These are phyloP conservation scores for Bruguiera sexangula DNA, from an alignment of 345 rosid species.

Conservation along the genomic window DNA sequence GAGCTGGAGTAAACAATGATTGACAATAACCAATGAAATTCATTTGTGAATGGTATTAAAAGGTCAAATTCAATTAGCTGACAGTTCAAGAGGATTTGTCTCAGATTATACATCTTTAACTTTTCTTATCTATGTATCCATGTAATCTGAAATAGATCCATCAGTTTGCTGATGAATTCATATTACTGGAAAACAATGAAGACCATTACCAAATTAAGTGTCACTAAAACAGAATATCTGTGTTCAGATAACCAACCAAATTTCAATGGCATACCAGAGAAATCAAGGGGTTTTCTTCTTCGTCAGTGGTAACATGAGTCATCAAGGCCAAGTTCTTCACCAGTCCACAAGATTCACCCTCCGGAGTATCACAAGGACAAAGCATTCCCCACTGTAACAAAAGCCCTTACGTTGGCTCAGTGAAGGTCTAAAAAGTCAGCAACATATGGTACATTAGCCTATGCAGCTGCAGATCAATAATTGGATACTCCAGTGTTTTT, in stretches of 20 bases:
- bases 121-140: too few species aligned
- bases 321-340: slow-evolving; percentile 96
- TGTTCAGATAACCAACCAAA: background rate
- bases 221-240: too few species aligned
- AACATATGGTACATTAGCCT: slow-evolving; percentile 8
- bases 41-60: too few species aligned
- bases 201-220: too few species aligned
- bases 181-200: too few species aligned
- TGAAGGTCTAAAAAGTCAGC: background rate
- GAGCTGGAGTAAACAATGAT: too few species aligned
- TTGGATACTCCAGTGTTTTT: background rate
- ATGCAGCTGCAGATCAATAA: background rate
- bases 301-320: slow-evolving; percentile 98
- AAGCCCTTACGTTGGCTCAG: background rate
- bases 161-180: too few species aligned
- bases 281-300: slow-evolving; percentile 82
- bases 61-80: too few species aligned
- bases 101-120: too few species aligned
- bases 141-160: too few species aligned
- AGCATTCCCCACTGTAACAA: slow-evolving; percentile 93
- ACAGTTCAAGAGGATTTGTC: too few species aligned
- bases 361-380: slow-evolving; percentile 98
- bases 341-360: slow-evolving; percentile 94
- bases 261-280: slow-evolving; percentile 47
- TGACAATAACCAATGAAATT: too few species aligned